Base-by-base conservation (phyloP, 2,329 filamentous ascomycete species). In the Ophiostoma ulmi region DNA sequence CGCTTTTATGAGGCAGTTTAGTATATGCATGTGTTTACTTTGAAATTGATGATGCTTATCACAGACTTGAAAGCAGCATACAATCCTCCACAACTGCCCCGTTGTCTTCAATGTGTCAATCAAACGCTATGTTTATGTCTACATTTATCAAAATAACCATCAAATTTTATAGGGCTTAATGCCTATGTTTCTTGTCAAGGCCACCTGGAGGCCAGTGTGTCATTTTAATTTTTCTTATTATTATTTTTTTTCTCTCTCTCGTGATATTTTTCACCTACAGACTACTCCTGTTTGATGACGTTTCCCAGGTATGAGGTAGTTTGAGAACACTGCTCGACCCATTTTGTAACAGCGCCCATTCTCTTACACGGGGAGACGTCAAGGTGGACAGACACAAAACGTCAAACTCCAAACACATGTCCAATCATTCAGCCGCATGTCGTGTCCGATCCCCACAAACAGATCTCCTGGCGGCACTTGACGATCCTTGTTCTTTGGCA, bases 251-350 rank as follows among this genome's bases (percentile, higher is more conserved):
- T 35, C 55, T 35, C 4, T 61, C 31, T 17, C 55, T 31, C 20
- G 6, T 10, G 48, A 55, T 20, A 22, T 6, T 22, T 6, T 7
- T 5, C 48, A 20, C 11, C 20, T 55, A 55, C 20, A 22, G 7
- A 3, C 20, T 22, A 8, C 52, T 26, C 22, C 22, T 31, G 44
- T 31, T 17, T 63, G 58, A 63, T 63, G 58, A 63, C 58, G 58
- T 63, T 63, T 63, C 26, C 52, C 6, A 20, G 58, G 58, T 26
- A 63, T 63, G 58, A 17, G 58, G 22, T 63, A 7, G 58, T 63
- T 63, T 63, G 13, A 63, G 58, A 63, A 63, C 26, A 35, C 26
- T 35, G 52, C 58, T 63, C 58, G 58, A 63, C 35, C 58, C 58
- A 2, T 35, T 35, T 63, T 63, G 58, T 63, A 63, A 63, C 58